Percentiles rank a stretch among this genome's conserved stretches.
Evolutionary conservation across 192 early-diverging fungal species (phyloP).

Genomic region (Kappamyces sp.): DNA sequence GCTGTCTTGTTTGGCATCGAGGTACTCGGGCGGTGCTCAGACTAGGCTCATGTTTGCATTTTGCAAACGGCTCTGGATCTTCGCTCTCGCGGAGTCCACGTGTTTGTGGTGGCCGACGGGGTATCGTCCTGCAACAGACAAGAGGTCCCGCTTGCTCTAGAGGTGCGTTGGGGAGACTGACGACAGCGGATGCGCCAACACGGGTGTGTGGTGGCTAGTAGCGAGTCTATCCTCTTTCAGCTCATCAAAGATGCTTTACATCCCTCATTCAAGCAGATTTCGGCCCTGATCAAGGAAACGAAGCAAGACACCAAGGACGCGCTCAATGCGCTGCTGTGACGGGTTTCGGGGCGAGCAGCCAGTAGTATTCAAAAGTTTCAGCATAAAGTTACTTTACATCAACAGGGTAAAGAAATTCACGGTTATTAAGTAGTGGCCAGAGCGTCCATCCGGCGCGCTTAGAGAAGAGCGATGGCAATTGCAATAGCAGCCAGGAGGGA

Average conservation of each 20-base stretch:
- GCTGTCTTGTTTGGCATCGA: constrained; percentile 90
- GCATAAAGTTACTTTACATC: too few relatives aligned
- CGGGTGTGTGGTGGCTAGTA: constrained; percentile 37
- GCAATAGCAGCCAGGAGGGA: too few relatives aligned
- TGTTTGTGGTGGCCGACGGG: constrained; percentile 88
- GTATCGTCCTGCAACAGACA: constrained; percentile 77
- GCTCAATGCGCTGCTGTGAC: constrained; percentile 21
- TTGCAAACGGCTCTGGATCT: constrained; percentile 91
- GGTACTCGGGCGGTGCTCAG: constrained; percentile 29
- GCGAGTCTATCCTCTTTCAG: constrained; percentile 42
- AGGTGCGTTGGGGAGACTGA: constrained; percentile 38
- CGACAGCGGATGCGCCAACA: constrained; percentile 25
- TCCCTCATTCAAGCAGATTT: constrained; percentile 72
- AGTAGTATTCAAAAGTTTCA: too few relatives aligned
- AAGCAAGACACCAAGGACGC: constrained; percentile 48
- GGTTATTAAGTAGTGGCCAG: too few relatives aligned
- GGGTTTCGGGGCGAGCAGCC: too few relatives aligned
- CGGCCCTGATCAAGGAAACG: constrained; percentile 78
- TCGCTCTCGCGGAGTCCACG: constrained; percentile 65
- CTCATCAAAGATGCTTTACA: constrained; percentile 67
- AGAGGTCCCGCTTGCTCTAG: constrained; percentile 78
- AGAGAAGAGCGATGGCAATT: too few relatives aligned
- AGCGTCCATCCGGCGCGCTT: too few relatives aligned
- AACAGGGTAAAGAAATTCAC: too few relatives aligned
- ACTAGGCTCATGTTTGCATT: constrained; percentile 87